Evolutionary conservation across 768 basidiomycete genomes (phyloP).

Genomic region (Amanita muscaria): DNA sequence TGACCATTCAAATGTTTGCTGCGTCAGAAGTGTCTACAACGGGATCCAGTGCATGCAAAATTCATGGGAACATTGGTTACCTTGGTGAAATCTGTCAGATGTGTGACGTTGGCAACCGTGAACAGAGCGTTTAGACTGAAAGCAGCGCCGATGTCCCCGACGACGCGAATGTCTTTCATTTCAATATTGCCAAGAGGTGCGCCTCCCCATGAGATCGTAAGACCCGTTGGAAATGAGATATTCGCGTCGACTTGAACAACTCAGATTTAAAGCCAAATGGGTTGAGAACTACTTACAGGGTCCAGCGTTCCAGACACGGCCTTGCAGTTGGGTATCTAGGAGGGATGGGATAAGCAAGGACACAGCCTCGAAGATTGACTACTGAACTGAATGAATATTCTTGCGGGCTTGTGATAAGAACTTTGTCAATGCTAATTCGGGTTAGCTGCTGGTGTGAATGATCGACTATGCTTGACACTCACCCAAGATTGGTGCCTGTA

Average conservation of each 20-base stretch:
- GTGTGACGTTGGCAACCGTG: constrained; percentile 44
- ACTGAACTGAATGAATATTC: constrained; percentile 45
- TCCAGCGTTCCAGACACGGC: constrained; percentile 60
- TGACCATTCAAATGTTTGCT: constrained; percentile 61
- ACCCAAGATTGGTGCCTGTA: constrained; percentile 47
- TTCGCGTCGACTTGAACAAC: constrained; percentile 46
- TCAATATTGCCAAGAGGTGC: constrained; percentile 48
- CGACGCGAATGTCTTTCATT: constrained; percentile 49
- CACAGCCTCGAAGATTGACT: neutral
- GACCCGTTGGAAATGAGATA: constrained; percentile 55
- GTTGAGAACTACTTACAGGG: constrained; percentile 47
- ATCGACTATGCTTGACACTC: constrained; percentile 6
- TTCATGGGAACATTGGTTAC: constrained; percentile 17
- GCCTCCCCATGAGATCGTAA: constrained; percentile 53
- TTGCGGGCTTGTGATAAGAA: constrained; percentile 52
- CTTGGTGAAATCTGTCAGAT: constrained; percentile 59
- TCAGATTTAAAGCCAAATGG: neutral
- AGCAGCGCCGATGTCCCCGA: constrained; percentile 55
- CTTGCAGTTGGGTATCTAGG: constrained; percentile 44
- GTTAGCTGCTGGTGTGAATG: neutral
- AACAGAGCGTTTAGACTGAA: constrained; percentile 49
- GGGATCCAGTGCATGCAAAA: constrained; percentile 2
- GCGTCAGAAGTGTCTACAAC: constrained; percentile 43
- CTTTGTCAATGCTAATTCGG: constrained; percentile 39
- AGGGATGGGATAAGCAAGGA: neutral